Evolutionary conservation across 768 basidiomycete genomes (phyloP), one percentile per base, ranked within the genome.

Genomic region (Agaricus sinodeliciosus): DNA sequence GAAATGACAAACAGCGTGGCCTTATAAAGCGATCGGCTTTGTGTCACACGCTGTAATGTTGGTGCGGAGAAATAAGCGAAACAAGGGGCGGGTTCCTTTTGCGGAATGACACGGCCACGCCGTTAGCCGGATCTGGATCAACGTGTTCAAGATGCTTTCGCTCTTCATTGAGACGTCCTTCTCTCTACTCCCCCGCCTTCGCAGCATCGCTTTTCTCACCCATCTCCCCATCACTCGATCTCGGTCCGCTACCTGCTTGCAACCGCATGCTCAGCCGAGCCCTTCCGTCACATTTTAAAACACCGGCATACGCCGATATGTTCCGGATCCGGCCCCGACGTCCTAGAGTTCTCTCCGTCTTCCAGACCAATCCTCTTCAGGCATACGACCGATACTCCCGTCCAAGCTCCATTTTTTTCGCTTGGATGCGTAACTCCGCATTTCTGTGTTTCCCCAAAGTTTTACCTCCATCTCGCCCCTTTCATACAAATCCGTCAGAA

Each of bases 11-110:
- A 52, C 31, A 53, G 48, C 37, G 31, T 18, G 50, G 26, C 25
- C 40, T 60, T 57, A 57, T 57, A 57, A 41, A 26, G 6, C 42
- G 22, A 39, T 26, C 45, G 9, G 11, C n/a, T 27, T 50, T 50
- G n/a, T 50, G 49, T 50, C 39, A 50, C 56, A 57, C 52, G 56
- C 7, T 25, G 36, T 13, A 49, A 57, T 43, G 35, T 44, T 37
- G 43, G 35, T 43, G 54, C 51, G 53, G 59, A 57, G 58, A 59
- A 55, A 59, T 51, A 55, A 48, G 44, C 49, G 47, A 53, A 52
- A 51, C 55, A 55, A 48, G 51, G 54, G 50, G 40, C 37, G 39
- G 45, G 54, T 13, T 55, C 55, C 50, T 58, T 54, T 28, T 43
- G 18, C 51, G 55, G 37, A 31, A 31, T 11, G 31, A 31, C 31